Evolutionary conservation across 2,329 filamentous ascomycete genomes (phyloP).

Genomic region (Rhinocladiella similis): DNA sequence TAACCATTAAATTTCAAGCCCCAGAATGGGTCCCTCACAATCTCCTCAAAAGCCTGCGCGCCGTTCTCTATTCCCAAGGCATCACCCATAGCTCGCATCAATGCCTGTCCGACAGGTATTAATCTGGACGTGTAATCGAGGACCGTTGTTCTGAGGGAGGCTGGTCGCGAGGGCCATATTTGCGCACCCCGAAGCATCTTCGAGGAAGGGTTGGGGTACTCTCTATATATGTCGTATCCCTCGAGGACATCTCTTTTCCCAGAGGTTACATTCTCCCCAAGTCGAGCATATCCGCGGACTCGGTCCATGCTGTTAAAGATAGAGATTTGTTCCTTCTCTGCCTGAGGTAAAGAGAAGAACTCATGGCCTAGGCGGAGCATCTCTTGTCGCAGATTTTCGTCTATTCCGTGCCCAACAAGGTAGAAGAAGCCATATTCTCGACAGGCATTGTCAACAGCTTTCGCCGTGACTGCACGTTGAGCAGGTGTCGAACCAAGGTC

Average conservation of each 20-base stretch:
- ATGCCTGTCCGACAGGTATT: constrained; percentile 1
- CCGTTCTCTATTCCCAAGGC: neutral
- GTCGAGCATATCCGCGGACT: constrained; percentile 6
- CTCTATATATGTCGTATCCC: constrained; percentile 9
- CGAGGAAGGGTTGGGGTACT: neutral
- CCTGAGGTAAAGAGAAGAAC: constrained; percentile 6
- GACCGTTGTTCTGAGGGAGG: neutral
- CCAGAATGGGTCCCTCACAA: constrained; percentile 7
- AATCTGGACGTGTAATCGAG: constrained; percentile 1
- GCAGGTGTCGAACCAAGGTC: neutral
- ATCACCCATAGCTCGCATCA: constrained; percentile 12
- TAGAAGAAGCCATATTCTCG: constrained; percentile 39
- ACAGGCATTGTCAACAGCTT: constrained; percentile 1
- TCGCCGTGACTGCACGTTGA: neutral
- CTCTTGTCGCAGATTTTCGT: constrained; percentile 32
- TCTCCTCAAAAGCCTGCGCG: constrained; percentile 5
- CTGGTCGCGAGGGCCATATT: constrained; percentile 1
- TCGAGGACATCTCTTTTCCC: constrained; percentile 10
- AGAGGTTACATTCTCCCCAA: constrained; percentile 7
- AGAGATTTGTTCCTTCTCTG: constrained; percentile 7
- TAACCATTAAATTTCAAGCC: constrained; percentile 9
- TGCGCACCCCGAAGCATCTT: constrained; percentile 4
- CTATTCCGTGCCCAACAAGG: constrained; percentile 38
- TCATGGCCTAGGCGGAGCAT: constrained; percentile 39
- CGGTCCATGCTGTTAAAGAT: constrained; percentile 11